These are phyloP conservation scores for Acacia concinna DNA, from an alignment of 331 rosid species.

Conservation along the genomic window DNA sequence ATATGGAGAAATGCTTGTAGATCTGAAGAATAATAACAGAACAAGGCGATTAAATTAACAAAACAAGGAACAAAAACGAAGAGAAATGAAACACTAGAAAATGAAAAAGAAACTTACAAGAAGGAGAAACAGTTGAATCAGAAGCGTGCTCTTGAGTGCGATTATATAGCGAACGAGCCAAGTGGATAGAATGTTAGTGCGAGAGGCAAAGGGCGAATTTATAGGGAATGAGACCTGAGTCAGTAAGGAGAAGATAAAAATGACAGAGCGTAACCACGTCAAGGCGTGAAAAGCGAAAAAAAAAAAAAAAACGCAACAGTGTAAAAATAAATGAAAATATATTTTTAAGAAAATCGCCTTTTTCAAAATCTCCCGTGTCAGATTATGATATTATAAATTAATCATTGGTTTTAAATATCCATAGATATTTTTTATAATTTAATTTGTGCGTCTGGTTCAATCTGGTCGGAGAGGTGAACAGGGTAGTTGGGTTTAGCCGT, in stretches of 20 bases:
- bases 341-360: not conserved
- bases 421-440: not conserved
- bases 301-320: not conserved
- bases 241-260: conserved; percentile 45
- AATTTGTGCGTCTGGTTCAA: not conserved
- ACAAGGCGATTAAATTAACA: not conserved
- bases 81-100: not conserved
- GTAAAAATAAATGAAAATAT: not conserved
- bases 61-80: not conserved
- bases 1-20: conserved; percentile 21
- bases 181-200: not conserved
- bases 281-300: conserved; percentile 28
- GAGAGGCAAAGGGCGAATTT: conserved; percentile 28
- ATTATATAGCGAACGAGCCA: not conserved
- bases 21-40: conserved; percentile 25
- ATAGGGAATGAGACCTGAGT: conserved; percentile 40
- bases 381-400: not conserved
- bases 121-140: not conserved
- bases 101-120: conserved; percentile 35
- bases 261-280: conserved; percentile 58
- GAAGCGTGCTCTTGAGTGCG: not conserved
- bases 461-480: not conserved
- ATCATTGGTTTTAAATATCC: not conserved
- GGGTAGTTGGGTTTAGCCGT: conserved; percentile 5
- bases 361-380: not conserved